phyloP scores from a whole-genome alignment of 768 basidiomycete genomes.

The Agrocybe praecox region DNA sequence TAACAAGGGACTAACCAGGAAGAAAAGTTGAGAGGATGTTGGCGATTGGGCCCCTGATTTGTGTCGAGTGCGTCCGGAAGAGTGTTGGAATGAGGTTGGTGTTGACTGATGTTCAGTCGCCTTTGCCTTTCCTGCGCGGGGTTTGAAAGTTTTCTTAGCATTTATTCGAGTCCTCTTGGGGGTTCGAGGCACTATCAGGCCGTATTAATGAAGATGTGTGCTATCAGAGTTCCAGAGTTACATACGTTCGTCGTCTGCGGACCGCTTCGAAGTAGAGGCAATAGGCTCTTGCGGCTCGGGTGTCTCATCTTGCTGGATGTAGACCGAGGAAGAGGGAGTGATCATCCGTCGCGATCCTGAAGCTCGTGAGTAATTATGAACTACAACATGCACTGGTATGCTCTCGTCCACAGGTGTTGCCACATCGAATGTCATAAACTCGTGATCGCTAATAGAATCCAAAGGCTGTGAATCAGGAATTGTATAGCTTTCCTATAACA shows the following conservation, averaged over 20 bases:
- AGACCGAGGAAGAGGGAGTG: background rate
- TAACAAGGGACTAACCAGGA: background rate
- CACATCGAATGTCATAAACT: background rate
- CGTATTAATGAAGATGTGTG: background rate
- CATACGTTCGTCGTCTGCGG: constrained; percentile 14
- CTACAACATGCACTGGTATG: background rate
- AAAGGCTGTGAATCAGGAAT: constrained; percentile 32
- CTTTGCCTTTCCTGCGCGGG: constrained; percentile 7
- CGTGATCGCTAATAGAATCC: background rate
- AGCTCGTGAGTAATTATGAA: constrained; percentile 2
- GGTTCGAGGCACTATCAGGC: constrained; percentile 4
- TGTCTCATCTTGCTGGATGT: background rate
- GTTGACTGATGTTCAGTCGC: background rate
- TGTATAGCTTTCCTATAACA: constrained; percentile 16
- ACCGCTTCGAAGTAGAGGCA: constrained; percentile 9
- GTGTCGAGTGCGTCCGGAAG: background rate
- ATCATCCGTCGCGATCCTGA: background rate
- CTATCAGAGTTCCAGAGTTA: background rate
- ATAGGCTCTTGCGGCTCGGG: background rate
- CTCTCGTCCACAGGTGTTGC: background rate
- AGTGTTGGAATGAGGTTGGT: background rate
- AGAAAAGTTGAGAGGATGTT: background rate
- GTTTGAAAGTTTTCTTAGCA: background rate
- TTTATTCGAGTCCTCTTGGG: constrained; percentile 10
- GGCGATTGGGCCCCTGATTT: background rate